phyloP scores from a whole-genome alignment of 1,139 yeast genomes.

The Keqinozyma sinolaborantium region DNA sequence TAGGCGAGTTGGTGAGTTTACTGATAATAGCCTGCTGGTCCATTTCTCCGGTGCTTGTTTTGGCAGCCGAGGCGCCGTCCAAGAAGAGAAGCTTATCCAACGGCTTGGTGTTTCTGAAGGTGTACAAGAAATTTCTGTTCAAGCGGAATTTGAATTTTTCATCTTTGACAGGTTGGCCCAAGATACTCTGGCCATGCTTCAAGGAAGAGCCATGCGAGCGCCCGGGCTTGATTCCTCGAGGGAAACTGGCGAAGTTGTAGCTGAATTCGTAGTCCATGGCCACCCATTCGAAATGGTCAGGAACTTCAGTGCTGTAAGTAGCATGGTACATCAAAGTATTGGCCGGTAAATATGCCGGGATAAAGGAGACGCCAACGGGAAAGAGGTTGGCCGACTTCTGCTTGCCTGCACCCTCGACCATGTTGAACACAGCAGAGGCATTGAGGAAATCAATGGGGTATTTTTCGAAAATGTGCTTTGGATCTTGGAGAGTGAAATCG shows the following conservation, averaged over 20 bases:
- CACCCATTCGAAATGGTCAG: conserved; percentile 49
- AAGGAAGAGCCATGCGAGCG: no score
- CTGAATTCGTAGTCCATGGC: conserved; percentile 59
- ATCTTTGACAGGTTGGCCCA: neutral
- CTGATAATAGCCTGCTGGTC: conserved; percentile 50
- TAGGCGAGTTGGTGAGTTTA: conserved; percentile 17
- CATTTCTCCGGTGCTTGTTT: conserved; percentile 49
- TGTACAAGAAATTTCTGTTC: conserved; percentile 20
- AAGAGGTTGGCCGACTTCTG: conserved; percentile 45
- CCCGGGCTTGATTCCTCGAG: neutral
- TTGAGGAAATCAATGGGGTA: conserved; percentile 36
- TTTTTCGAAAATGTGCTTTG: neutral
- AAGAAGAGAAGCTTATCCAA: conserved; percentile 42
- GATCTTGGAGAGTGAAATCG: neutral
- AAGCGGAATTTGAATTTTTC: conserved; percentile 2
- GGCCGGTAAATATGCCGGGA: conserved; percentile 54
- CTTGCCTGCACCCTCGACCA: conserved; percentile 47
- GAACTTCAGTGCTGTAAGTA: conserved; percentile 29
- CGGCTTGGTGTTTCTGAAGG: conserved; percentile 43
- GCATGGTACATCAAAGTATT: conserved; percentile 54
- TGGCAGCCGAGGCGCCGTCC: conserved; percentile 62
- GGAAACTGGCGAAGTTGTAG: conserved; percentile 33
- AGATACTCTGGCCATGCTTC: no score
- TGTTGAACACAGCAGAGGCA: conserved; percentile 51
- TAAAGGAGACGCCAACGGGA: conserved; percentile 53